Base-by-base conservation (phyloP, 371 early-diverging fungal species). In the Syncephalis plumigaleata region DNA sequence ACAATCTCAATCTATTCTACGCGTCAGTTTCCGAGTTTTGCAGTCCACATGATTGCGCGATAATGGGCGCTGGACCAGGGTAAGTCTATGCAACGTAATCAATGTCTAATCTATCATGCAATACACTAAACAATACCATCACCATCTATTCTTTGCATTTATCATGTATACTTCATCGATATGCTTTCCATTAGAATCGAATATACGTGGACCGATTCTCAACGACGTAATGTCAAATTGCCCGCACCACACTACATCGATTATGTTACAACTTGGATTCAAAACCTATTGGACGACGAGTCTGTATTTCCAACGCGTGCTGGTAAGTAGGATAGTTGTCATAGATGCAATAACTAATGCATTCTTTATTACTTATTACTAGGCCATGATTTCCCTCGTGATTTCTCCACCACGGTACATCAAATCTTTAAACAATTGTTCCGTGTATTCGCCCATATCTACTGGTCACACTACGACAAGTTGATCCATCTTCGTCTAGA, bases 191-290 rank as follows among this genome's bases (percentile, higher is more conserved):
- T 24, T 57, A 81, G 83, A 36, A 57, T 64, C 47, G 95, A 94
- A 49, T 94, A 90, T 59, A 66, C 77, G 13, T 96, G 94, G 94
- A 71, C 77, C 38, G 94, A 96, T 64, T 79, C 76, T 2, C 81
- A 86, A 45, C 75, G 78, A 36, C 83, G 83, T 57, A 75, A 73
- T 27, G 67, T 84, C 36, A 88, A 84, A 52, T 64, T 91, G 26
- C 75, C 87, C 2, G 97, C 97, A 46, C 85, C 87, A 22, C 91
- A 91, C 54, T 91, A 96, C 56, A 84, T 93, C 25, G 92, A 95
- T 64, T 90, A 78, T 51, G 82, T 85, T 51, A 77, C 87, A 64
- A 84, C 89, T 25, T 86, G 84, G 72, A 79, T 92, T 48, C 87
- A 93, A 58, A 80, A 77, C 20, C 64, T 77, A 50, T 54, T 96